A percentile compares a stretch with the other conserved stretches of the same genome.
Conservation (phyloP, 257 asterid genomes). For the Phtheirospermum japonicum region DNA sequence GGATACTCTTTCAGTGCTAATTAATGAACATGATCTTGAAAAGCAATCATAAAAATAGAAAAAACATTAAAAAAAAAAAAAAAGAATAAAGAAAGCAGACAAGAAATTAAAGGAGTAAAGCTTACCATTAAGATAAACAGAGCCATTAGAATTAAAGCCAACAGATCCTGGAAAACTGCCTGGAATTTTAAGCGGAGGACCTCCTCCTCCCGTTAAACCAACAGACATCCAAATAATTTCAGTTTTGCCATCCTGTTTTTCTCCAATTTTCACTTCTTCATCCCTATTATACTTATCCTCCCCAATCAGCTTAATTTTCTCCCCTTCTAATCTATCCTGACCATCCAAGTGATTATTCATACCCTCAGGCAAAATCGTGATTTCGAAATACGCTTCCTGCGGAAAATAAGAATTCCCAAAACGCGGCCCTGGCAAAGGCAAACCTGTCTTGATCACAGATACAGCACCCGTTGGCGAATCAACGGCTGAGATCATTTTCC, state of each 20-base stretch:
- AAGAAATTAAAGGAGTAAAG: neutral
- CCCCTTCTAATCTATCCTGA: too few relatives aligned
- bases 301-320: too few relatives aligned
- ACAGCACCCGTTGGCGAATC: conserved; percentile 25
- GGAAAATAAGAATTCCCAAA: conserved; percentile 72
- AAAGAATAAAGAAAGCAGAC: neutral
- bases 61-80: too few relatives aligned
- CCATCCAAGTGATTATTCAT: too few relatives aligned
- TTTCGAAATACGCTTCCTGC: conserved; percentile 82
- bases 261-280: conserved; percentile 41
- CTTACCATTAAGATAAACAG: conserved; percentile 75
- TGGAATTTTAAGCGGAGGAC: conserved; percentile 53
- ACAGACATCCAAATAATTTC: conserved; percentile 32
- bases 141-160: conserved; percentile 79
- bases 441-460: conserved; percentile 49
- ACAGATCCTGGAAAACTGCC: conserved; percentile 69
- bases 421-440: conserved; percentile 90
- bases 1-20: neutral
- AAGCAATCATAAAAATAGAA: too few relatives aligned
- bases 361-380: conserved; percentile 49
- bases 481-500: neutral
- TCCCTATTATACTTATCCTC: too few relatives aligned
- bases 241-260: neutral
- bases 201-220: conserved; percentile 57
- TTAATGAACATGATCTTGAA: too few relatives aligned